Conservation (phyloP, 1,284 basidiomycete genomes). For the Xanthoconium separans region DNA sequence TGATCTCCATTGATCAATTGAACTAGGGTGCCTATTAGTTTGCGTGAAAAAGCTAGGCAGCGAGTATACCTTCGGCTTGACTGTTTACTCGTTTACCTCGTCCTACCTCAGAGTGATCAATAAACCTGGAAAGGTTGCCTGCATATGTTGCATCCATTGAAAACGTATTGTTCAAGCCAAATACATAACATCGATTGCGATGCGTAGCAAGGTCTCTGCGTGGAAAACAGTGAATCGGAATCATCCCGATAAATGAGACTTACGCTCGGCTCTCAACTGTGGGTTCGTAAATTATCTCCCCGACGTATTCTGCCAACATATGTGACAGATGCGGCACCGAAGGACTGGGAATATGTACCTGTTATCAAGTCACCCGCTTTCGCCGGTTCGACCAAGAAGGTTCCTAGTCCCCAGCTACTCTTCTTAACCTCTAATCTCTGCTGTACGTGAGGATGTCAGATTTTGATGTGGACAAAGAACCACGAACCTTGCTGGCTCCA, state of each 20-base stretch:
- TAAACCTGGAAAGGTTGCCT: slow-evolving; percentile 58
- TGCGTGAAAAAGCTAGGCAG: background rate
- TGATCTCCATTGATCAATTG: slow-evolving; percentile 56
- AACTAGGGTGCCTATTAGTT: slow-evolving; percentile 37
- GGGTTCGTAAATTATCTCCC: slow-evolving; percentile 39
- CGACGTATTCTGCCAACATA: slow-evolving; percentile 41
- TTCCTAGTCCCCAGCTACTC: slow-evolving; percentile 42
- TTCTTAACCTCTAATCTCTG: slow-evolving; percentile 37
- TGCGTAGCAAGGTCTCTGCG: slow-evolving; percentile 24
- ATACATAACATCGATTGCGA: slow-evolving; percentile 55
- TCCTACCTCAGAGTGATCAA: slow-evolving; percentile 47
- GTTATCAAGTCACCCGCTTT: slow-evolving; percentile 34
- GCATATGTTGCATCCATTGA: slow-evolving; percentile 50
- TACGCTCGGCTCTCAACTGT: slow-evolving; percentile 42
- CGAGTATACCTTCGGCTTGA: slow-evolving; percentile 40
- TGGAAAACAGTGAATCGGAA: background rate
- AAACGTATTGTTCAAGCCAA: slow-evolving; percentile 42
- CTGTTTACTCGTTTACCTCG: slow-evolving; percentile 39
- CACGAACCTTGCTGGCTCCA: slow-evolving; percentile 25
- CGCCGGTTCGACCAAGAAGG: slow-evolving; percentile 39
- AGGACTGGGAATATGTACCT: slow-evolving; percentile 30
- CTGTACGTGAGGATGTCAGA: background rate
- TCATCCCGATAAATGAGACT: slow-evolving; percentile 17
- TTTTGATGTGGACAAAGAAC: background rate
- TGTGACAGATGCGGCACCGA: background rate